phyloP scores from a whole-genome alignment of 73 alveolate species.

The Paramecium bursaria region DNA sequence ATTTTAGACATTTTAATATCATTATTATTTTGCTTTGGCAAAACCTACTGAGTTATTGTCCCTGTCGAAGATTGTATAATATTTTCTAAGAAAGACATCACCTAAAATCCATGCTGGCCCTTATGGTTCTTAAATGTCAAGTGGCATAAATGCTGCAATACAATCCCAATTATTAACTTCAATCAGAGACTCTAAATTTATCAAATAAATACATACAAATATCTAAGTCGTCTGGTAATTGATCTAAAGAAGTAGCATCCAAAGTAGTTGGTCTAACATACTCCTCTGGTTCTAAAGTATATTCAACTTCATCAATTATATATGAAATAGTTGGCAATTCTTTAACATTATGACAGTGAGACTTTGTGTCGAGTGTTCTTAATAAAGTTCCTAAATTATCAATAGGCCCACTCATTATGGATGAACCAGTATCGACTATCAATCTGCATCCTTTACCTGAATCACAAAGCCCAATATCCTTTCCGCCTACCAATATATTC shows the following conservation, averaged over 20 bases:
- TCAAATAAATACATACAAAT: constrained; percentile 11
- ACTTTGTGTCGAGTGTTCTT: constrained; percentile 39
- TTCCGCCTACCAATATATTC: constrained; percentile 75
- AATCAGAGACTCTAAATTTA: constrained; percentile 42
- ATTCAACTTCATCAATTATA: constrained; percentile 71
- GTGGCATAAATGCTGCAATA: constrained; percentile 67
- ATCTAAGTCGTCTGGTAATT: constrained; percentile 49
- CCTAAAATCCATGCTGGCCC: constrained; percentile 88
- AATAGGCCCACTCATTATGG: constrained; percentile 83
- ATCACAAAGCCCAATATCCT: constrained; percentile 65
- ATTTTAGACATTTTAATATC: no score
- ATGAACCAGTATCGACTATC: constrained; percentile 88
- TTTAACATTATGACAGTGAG: constrained; percentile 66
- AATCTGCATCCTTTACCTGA: constrained; percentile 73
- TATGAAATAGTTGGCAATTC: constrained; percentile 70
- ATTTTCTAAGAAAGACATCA: constrained; percentile 84
- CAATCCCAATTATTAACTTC: constrained; percentile 70
- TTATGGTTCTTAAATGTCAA: constrained; percentile 71
- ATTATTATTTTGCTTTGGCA: constrained; percentile 81
- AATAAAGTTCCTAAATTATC: constrained; percentile 69
- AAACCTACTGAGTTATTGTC: constrained; percentile 89
- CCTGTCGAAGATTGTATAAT: constrained; percentile 92
- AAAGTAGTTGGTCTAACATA: constrained; percentile 66
- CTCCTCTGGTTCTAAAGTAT: constrained; percentile 70
- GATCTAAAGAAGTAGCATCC: constrained; percentile 45